Conservation (phyloP, 1,284 basidiomycete genomes). For the Ganoderma lingzhi region DNA sequence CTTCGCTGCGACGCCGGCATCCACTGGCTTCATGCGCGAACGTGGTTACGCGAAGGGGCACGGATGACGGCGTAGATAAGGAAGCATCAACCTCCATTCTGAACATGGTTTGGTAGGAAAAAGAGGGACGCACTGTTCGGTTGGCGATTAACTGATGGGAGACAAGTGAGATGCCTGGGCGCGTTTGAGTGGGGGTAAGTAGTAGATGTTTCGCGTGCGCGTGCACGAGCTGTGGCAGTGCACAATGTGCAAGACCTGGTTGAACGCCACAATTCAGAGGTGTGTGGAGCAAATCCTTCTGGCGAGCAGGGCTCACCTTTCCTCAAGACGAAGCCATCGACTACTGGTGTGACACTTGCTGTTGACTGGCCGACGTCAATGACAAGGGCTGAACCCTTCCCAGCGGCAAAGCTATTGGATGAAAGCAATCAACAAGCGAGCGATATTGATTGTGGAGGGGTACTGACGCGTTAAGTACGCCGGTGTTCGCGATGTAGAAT, state of each 20-base stretch:
- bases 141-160: conserved; percentile 91
- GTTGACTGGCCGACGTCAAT: conserved; percentile 93
- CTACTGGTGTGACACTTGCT: conserved; percentile 93
- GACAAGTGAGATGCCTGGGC: conserved; percentile 67
- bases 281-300: conserved; percentile 59
- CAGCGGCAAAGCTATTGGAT: conserved; percentile 84
- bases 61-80: neutral
- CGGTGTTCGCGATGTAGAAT: conserved; percentile 96
- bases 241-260: conserved; percentile 73
- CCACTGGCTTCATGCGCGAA: conserved; percentile 60
- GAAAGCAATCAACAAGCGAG: neutral
- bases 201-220: conserved; percentile 77
- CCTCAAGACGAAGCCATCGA: conserved; percentile 97
- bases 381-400: conserved; percentile 95
- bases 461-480: conserved; percentile 92
- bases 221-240: conserved; percentile 80
- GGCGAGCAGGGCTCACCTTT: conserved; percentile 68
- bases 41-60: neutral
- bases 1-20: conserved; percentile 64
- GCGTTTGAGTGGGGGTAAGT: conserved; percentile 51
- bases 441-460: neutral
- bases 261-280: conserved; percentile 39
- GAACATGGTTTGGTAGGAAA: neutral
- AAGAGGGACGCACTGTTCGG: conserved; percentile 60
- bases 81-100: neutral